Conservation (phyloP, 2,329 filamentous ascomycete genomes). For the Fusarium euwallaceae region DNA sequence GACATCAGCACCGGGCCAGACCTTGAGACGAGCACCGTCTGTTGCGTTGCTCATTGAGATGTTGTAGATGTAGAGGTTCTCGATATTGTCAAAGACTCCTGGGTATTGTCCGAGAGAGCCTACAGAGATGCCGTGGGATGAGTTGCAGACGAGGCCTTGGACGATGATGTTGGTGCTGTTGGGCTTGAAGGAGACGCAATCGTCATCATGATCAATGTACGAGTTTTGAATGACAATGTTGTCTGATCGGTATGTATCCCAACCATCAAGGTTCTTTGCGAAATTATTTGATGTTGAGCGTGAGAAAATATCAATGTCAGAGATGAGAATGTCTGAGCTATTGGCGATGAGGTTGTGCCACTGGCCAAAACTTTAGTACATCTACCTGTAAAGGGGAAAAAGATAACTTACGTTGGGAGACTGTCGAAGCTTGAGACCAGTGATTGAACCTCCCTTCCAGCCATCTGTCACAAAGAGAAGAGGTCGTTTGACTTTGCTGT, state of each 20-base stretch:
- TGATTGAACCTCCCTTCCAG: constrained; percentile 68
- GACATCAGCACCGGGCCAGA: constrained; percentile 69
- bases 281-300: constrained; percentile 63
- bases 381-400: not conserved
- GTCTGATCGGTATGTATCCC: constrained; percentile 72
- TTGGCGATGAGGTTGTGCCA: constrained; percentile 72
- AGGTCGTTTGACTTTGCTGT: constrained; percentile 67
- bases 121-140: constrained; percentile 79
- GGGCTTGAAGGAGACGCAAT: constrained; percentile 81
- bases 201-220: constrained; percentile 57
- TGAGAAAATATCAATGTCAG: constrained; percentile 71
- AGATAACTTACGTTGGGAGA: constrained; percentile 51
- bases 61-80: constrained; percentile 74
- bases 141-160: constrained; percentile 75
- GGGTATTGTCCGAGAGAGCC: constrained; percentile 77
- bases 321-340: constrained; percentile 72
- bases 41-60: constrained; percentile 68
- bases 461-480: constrained; percentile 74
- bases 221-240: constrained; percentile 76
- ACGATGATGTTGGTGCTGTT: constrained; percentile 77
- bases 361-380: constrained; percentile 11
- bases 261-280: constrained; percentile 75
- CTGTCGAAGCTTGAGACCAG: constrained; percentile 70
- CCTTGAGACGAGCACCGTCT: constrained; percentile 78
- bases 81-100: constrained; percentile 72